Evolutionary conservation across 2,329 filamentous ascomycete species (phyloP), one percentile per base, ranked within the genome.

Genomic region (Botrytis deweyae): DNA sequence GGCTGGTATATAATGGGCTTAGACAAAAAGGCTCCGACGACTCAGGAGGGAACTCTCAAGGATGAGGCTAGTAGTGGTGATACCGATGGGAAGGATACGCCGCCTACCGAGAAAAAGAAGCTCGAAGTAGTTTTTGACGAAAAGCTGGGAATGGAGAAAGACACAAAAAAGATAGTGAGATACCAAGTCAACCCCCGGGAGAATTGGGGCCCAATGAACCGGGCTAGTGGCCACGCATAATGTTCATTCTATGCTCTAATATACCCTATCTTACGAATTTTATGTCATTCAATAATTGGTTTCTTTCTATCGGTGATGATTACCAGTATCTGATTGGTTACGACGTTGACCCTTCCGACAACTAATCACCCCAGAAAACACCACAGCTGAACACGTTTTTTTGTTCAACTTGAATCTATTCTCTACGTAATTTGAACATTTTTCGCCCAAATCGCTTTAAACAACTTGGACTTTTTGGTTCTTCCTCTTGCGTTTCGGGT

Each of bases 171-270:
- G 76, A 86, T 97, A 64, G 90, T 97, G 72, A 87, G 95, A 76
- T 99, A 98, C 82, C 96, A 97, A 84, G 84, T 91, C 75, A 98
- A 98, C 81, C 96, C 96, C 64, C 87, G 92, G 74, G 91, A 94
- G 80, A 96, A 98, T 82, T 99, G 96, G 96, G 96, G 96, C 0
- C 96, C 96, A 14, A 82, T 82, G 80, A 80, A 78, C 72, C 75
- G 79, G 10, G 80, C 80, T 7, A 80, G 77, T 65, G 80, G 78
- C 38, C 58, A 69, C 40, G 71, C 40, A 58, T 73, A 69, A n/a
- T 8, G 38, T 61, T 40, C 44, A 58, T 20, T 12, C 9, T 63
- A 62, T 70, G 16, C 55, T 22, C 14, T 22, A 58, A 42, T 67
- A 59, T 59, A 67, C 38, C 36, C 61, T 18, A 5, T 63, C 18